These are phyloP conservation scores for Keqinozyma sinolaborantium DNA, from an alignment of 1,139 yeast species.

Conservation along the genomic window DNA sequence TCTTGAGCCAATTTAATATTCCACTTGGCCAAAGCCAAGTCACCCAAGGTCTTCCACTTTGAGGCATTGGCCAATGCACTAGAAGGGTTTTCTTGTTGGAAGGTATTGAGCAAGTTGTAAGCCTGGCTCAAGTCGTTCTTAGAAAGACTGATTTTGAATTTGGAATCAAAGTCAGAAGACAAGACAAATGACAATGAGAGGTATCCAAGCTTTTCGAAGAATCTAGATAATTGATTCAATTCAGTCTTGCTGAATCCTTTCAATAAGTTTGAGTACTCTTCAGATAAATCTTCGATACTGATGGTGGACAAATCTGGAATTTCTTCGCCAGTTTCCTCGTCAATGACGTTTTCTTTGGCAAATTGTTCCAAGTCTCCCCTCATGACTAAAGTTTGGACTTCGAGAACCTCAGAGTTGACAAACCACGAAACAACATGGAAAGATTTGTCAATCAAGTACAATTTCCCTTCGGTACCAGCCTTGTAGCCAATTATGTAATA, in stretches of 20 bases:
- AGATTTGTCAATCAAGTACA: constrained; percentile 88
- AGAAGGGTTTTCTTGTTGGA: constrained; percentile 48
- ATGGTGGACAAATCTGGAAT: constrained; percentile 50
- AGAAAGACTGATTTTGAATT: constrained; percentile 62
- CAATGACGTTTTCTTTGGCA: constrained; percentile 26
- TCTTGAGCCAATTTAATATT: constrained; percentile 77
- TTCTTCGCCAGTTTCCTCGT: constrained; percentile 39
- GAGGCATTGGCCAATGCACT: constrained; percentile 30
- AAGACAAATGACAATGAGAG: constrained; percentile 77
- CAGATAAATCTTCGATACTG: constrained; percentile 62
- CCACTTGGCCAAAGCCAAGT: constrained; percentile 75
- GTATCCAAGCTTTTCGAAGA: constrained; percentile 89
- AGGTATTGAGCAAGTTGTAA: constrained; percentile 57
- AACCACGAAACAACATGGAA: constrained; percentile 79
- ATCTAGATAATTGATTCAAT: constrained; percentile 78
- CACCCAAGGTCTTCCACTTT: constrained; percentile 93
- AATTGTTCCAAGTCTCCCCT: constrained; percentile 78
- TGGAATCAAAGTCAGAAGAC: constrained; percentile 82
- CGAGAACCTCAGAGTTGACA: constrained; percentile 80
- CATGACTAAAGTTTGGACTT: constrained; percentile 91
- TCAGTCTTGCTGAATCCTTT: constrained; percentile 62
- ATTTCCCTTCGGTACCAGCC: constrained; percentile 77
- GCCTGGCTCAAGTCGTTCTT: constrained; percentile 73
- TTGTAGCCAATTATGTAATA: constrained; percentile 86
- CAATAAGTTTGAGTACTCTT: constrained; percentile 41